Conservation (phyloP, 2,329 filamentous ascomycete species). For the Daldinia sp. region DNA sequence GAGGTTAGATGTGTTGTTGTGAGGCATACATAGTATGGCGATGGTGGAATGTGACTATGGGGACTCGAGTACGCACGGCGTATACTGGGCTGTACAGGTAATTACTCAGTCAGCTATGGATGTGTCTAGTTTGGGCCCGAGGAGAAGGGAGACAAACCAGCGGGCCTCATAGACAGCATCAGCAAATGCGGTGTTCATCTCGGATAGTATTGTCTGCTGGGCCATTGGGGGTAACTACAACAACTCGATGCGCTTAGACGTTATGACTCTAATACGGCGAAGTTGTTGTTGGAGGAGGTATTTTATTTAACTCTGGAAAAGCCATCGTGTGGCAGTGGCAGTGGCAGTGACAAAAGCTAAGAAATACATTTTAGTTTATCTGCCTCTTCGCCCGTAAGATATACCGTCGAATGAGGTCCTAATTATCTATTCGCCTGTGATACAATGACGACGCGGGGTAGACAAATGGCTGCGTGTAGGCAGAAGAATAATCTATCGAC, state of each 20-base stretch:
- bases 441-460: conserved; percentile 13
- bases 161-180: conserved; percentile 29
- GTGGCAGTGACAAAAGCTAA: not conserved
- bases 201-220: conserved; percentile 28
- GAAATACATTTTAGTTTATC: not conserved
- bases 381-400: not conserved
- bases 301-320: conserved; percentile 5
- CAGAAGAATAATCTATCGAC: conserved; percentile 49
- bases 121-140: not conserved
- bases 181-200: conserved; percentile 27
- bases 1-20: conserved; percentile 20
- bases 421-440: not conserved
- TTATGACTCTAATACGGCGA: not conserved
- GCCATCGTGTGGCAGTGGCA: not conserved
- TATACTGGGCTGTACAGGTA: conserved; percentile 57
- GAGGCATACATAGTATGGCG: not conserved
- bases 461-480: conserved; percentile 45
- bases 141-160: conserved; percentile 29
- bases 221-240: conserved; percentile 22
- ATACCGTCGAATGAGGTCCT: not conserved
- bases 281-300: not conserved
- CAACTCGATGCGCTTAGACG: not conserved
- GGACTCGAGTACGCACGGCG: conserved; percentile 53
- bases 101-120: conserved; percentile 19
- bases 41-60: not conserved